Evolutionary conservation across 306 rosid species (phyloP).

Genomic region (Pterocarpus macrocarpus): DNA sequence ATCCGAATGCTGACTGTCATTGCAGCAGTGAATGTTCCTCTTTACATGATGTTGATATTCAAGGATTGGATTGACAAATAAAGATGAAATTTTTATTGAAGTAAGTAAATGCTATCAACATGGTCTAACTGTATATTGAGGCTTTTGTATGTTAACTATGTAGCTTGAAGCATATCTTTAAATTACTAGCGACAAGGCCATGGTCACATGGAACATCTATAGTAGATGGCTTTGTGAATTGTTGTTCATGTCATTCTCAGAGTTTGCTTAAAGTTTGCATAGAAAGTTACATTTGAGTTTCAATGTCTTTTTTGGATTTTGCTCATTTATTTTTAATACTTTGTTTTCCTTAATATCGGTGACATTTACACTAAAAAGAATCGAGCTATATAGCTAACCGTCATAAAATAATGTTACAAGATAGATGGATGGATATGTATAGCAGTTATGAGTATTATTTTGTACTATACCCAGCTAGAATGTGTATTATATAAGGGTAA

Average conservation of each 20-base stretch:
- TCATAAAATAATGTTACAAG: not conserved
- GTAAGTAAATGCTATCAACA: constrained; percentile 33
- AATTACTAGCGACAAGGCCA: constrained; percentile 1
- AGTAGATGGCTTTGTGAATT: constrained; percentile 12
- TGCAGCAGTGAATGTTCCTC: constrained; percentile 81
- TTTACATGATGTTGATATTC: constrained; percentile 83
- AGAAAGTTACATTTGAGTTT: constrained; percentile 6
- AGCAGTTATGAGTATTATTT: not conserved
- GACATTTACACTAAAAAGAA: constrained; percentile 2
- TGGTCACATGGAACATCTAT: constrained; percentile 21
- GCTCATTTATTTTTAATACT: too few relatives aligned
- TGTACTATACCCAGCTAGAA: not conserved
- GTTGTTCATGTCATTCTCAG: not conserved
- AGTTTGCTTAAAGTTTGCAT: constrained; percentile 5
- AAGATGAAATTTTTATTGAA: constrained; percentile 21
- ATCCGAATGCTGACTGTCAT: constrained; percentile 62
- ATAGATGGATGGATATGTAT: not conserved
- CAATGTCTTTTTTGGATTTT: not conserved
- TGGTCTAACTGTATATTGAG: constrained; percentile 7
- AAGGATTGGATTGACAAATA: constrained; percentile 88
- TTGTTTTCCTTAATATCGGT: not conserved
- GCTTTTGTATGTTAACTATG: constrained; percentile 23
- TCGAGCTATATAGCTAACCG: constrained; percentile 17
- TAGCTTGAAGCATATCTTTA: not conserved
- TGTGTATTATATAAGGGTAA: not conserved